Percentiles rank a stretch among this genome's conserved stretches.
These are phyloP conservation scores for Coniochaeta ligniaria DNA, from an alignment of 2,329 filamentous ascomycete species.

Conservation along the genomic window DNA sequence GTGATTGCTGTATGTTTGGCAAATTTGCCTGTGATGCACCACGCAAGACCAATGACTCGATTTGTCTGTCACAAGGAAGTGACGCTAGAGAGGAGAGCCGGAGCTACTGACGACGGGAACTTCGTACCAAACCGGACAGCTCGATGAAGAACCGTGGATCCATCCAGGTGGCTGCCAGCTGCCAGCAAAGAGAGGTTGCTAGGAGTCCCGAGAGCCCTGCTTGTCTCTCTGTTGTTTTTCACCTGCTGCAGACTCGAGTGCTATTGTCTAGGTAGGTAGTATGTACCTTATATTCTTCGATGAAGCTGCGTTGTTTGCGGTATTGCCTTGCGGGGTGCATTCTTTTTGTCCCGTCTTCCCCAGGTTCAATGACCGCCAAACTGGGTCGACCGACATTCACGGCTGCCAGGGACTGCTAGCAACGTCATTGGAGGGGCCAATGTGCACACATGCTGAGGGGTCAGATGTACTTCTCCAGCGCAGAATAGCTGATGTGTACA, in stretches of 20 bases:
- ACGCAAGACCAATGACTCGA: not conserved
- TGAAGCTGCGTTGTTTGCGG: too few species aligned
- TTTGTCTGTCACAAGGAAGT: not conserved
- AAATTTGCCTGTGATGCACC: not conserved
- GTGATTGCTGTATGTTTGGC: not conserved
- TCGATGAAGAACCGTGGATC: not conserved
- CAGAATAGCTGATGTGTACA: not conserved
- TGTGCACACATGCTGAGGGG: not conserved
- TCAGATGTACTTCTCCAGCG: not conserved
- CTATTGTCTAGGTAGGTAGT: too few species aligned
- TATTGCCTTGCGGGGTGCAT: not conserved
- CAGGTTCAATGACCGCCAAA: not conserved
- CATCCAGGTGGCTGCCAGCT: not conserved
- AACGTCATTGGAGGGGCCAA: constrained; percentile 2
- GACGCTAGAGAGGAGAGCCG: not conserved
- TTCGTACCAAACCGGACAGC: too few species aligned
- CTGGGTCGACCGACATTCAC: not conserved
- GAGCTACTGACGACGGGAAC: too few species aligned
- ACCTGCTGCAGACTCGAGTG: not conserved
- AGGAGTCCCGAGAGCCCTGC: not conserved
- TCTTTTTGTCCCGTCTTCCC: not conserved
- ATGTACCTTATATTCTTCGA: too few species aligned
- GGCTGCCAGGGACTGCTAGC: not conserved
- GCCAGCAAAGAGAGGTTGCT: not conserved
- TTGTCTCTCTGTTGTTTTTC: not conserved